These are phyloP conservation scores for Epichloe elymi DNA, from an alignment of 2,329 filamentous ascomycete species.

Conservation along the genomic window DNA sequence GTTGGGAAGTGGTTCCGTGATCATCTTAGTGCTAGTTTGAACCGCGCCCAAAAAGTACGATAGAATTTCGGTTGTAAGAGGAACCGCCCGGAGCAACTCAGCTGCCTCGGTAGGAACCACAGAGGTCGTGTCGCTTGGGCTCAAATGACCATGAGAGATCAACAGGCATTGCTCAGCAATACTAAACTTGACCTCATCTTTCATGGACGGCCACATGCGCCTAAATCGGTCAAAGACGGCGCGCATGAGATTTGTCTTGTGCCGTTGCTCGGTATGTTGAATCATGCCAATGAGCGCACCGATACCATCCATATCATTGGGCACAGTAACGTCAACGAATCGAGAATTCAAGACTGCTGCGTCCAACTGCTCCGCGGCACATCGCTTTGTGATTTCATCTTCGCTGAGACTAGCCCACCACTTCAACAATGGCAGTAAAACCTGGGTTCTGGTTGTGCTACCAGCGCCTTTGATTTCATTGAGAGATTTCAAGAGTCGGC, in stretches of 20 bases:
- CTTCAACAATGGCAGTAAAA: constrained; percentile 62
- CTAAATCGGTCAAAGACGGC: constrained; percentile 57
- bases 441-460: constrained; percentile 54
- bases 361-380: constrained; percentile 27
- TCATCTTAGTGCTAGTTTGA: constrained; percentile 59
- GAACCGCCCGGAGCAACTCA: constrained; percentile 58
- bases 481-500: constrained; percentile 56
- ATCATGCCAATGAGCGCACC: constrained; percentile 37
- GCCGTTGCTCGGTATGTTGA: constrained; percentile 24
- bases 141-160: constrained; percentile 35
- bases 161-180: constrained; percentile 51
- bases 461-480: constrained; percentile 61
- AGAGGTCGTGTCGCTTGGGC: constrained; percentile 18
- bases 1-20: constrained; percentile 56
- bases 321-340: constrained; percentile 38
- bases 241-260: constrained; percentile 40
- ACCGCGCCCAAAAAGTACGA: constrained; percentile 60
- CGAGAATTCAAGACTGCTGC: constrained; percentile 27
- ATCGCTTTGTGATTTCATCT: constrained; percentile 33
- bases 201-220: constrained; percentile 61
- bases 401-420: constrained; percentile 50
- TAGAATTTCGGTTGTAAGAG: constrained; percentile 62
- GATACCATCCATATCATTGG: constrained; percentile 39
- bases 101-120: constrained; percentile 46
- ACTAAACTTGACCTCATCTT: constrained; percentile 44